Percentiles rank a stretch among this genome's conserved stretches.
Evolutionary conservation across 257 asterid genomes (phyloP).

Genomic region (Ligustrum vulgare): DNA sequence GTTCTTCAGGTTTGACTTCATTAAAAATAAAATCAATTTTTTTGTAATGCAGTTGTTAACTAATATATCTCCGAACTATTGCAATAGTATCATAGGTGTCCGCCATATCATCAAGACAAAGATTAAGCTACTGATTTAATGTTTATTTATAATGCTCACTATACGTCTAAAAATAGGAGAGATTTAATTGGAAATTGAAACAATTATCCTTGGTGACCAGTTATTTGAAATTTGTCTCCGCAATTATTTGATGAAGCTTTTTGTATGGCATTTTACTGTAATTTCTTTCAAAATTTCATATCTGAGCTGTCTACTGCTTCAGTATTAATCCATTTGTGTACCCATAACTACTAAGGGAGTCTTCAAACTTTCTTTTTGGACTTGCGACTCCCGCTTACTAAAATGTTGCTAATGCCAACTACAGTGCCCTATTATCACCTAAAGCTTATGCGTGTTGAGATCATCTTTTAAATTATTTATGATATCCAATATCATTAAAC

Average conservation of each 20-base stretch:
- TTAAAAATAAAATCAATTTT: neutral
- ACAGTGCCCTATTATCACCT: neutral
- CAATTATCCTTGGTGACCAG: neutral
- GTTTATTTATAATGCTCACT: neutral
- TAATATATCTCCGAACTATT: neutral
- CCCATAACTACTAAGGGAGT: neutral
- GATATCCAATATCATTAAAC: neutral
- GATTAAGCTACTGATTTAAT: neutral
- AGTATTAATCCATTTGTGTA: neutral
- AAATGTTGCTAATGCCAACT: neutral
- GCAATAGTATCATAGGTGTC: neutral
- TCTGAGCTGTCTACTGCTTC: neutral
- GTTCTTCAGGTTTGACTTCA: neutral
- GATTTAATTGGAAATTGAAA: neutral
- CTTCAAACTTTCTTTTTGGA: neutral
- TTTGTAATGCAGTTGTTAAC: neutral
- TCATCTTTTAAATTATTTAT: no score
- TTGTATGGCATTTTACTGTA: neutral
- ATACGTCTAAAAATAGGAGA: neutral
- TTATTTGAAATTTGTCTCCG: neutral
- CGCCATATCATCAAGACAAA: neutral
- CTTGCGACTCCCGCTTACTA: neutral
- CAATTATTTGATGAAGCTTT: neutral
- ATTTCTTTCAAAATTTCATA: neutral
- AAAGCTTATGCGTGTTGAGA: neutral